phyloP scores from a whole-genome alignment of 768 basidiomycete genomes.

The Russula abietina region DNA sequence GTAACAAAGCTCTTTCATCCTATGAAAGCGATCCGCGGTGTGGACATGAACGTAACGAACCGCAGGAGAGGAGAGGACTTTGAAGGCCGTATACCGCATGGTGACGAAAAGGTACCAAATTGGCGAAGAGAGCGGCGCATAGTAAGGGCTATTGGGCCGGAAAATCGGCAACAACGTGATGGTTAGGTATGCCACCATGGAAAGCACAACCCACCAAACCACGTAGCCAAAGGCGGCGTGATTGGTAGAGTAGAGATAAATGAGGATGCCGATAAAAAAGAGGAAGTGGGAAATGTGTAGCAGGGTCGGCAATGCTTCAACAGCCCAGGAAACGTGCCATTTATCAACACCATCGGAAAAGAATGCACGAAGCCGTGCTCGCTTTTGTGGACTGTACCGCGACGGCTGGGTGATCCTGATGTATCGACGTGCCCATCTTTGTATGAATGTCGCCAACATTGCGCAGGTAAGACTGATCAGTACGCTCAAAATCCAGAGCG shows the following conservation, averaged over 20 bases:
- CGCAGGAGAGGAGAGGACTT: neutral
- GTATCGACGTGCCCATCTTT: conserved; percentile 16
- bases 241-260: conserved; percentile 6
- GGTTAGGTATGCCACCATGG: neutral
- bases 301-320: conserved; percentile 14
- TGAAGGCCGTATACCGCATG: neutral
- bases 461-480: conserved; percentile 6
- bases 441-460: conserved; percentile 7
- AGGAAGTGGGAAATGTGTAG: conserved; percentile 17
- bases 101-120: neutral
- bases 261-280: conserved; percentile 15
- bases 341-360: neutral
- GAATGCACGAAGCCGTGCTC: conserved; percentile 12
- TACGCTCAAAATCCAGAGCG: conserved; percentile 11
- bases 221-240: neutral
- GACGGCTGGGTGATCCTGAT: neutral
- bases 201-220: neutral
- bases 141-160: neutral
- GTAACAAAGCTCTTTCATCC: neutral
- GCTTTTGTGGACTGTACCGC: neutral
- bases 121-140: neutral
- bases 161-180: conserved; percentile 1
- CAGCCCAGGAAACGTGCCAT: neutral
- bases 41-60: neutral
- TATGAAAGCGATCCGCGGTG: neutral